phyloP scores from a whole-genome alignment of 495 filamentous ascomycete genomes.

The Xylona heveae region DNA sequence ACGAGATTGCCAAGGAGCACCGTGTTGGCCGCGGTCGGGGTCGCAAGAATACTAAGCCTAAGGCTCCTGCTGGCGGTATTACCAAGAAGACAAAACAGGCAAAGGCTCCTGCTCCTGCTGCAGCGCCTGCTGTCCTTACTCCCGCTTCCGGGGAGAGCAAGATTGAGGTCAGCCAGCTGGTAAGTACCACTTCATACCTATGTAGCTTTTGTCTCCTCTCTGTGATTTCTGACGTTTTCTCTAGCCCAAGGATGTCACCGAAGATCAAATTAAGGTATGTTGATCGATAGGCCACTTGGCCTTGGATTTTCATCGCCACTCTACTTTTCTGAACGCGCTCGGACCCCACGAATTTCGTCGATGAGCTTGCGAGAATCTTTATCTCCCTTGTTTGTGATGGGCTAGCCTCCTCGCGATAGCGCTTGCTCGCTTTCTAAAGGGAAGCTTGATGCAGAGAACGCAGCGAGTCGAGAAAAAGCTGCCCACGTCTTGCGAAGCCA shows the following conservation, averaged over 20 bases:
- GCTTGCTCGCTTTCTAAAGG: not conserved
- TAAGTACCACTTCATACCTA: slow-evolving; percentile 26
- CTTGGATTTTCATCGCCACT: slow-evolving; percentile 32
- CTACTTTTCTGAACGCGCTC: slow-evolving; percentile 21
- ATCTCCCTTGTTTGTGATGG: slow-evolving; percentile 7
- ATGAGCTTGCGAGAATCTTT: slow-evolving; percentile 9
- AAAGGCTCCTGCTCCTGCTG: slow-evolving; percentile 38
- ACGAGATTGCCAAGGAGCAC: slow-evolving; percentile 76
- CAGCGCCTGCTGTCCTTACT: slow-evolving; percentile 35
- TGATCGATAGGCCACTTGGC: slow-evolving; percentile 36
- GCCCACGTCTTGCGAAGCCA: too few relatives aligned
- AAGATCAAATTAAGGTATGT: slow-evolving; percentile 99
- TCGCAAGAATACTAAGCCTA: slow-evolving; percentile 24
- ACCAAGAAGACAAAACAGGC: slow-evolving; percentile 52
- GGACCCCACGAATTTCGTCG: slow-evolving; percentile 12
- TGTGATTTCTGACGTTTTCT: slow-evolving; percentile 24
- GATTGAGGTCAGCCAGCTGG: slow-evolving; percentile 93
- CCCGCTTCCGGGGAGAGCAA: slow-evolving; percentile 53
- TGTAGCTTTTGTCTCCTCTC: not conserved
- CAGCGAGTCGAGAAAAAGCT: too few relatives aligned
- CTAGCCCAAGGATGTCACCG: slow-evolving; percentile 85
- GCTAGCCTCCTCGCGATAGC: slow-evolving; percentile 2
- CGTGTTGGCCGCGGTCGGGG: slow-evolving; percentile 28
- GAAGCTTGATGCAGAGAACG: too few relatives aligned
- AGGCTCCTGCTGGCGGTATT: slow-evolving; percentile 66